A percentile compares a stretch with the other conserved stretches of the same genome.
Evolutionary conservation across 768 basidiomycete genomes (phyloP).

Genomic region (Suillus subalutaceus): DNA sequence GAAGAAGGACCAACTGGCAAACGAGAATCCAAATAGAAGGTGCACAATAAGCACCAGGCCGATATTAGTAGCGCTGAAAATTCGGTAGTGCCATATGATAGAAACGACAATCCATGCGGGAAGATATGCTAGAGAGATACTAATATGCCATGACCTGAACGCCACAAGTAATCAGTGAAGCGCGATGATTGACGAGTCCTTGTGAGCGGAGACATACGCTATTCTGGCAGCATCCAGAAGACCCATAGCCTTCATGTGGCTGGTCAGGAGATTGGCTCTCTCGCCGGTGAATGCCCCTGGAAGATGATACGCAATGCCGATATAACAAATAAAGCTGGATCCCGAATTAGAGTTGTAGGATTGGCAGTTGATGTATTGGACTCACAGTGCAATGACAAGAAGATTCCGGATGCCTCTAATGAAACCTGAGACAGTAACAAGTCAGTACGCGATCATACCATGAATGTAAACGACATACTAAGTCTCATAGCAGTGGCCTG

Average conservation of each 20-base stretch:
- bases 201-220: slow-evolving; percentile 38
- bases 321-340: slow-evolving; percentile 64
- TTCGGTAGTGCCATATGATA: slow-evolving; percentile 63
- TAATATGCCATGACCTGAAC: slow-evolving; percentile 62
- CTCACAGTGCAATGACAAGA: slow-evolving; percentile 69
- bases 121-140: slow-evolving; percentile 67
- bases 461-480: slow-evolving; percentile 40
- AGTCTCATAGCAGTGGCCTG: slow-evolving; percentile 57
- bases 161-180: slow-evolving; percentile 6
- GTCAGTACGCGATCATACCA: background rate
- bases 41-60: slow-evolving; percentile 66
- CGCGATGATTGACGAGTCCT: background rate
- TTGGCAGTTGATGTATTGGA: slow-evolving; percentile 4
- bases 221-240: slow-evolving; percentile 70
- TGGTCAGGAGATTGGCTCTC: slow-evolving; percentile 62
- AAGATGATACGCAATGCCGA: slow-evolving; percentile 78
- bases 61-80: slow-evolving; percentile 64
- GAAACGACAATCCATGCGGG: slow-evolving; percentile 76
- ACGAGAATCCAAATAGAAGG: slow-evolving; percentile 64
- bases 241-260: slow-evolving; percentile 83
- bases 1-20: slow-evolving; percentile 76
- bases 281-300: slow-evolving; percentile 72
- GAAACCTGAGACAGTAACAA: slow-evolving; percentile 47
- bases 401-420: slow-evolving; percentile 62
- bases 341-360: slow-evolving; percentile 2